Evolutionary conservation across 1,284 basidiomycete genomes (phyloP).

Genomic region (Ceratobasidium sp.): DNA sequence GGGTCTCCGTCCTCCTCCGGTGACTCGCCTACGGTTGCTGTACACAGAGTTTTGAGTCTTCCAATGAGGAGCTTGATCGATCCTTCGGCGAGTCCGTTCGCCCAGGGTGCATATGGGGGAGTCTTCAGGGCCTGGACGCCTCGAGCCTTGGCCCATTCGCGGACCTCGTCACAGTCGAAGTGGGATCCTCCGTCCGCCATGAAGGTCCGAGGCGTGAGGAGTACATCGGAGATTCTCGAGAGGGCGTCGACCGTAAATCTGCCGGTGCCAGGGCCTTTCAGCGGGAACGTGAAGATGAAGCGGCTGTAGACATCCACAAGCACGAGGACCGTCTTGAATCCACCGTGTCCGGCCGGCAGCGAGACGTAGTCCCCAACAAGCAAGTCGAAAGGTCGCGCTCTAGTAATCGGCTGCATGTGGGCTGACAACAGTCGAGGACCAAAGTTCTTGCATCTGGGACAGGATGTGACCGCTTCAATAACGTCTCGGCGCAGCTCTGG

Average conservation of each 20-base stretch:
- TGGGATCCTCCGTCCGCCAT: constrained; percentile 54
- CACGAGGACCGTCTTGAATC: constrained; percentile 42
- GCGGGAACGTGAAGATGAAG: constrained; percentile 46
- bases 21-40: too few relatives aligned
- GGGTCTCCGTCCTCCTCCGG: too few relatives aligned
- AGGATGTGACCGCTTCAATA: too few relatives aligned
- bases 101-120: constrained; percentile 54
- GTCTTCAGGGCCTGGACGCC: constrained; percentile 44
- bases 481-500: too few relatives aligned
- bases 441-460: too few relatives aligned
- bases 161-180: constrained; percentile 51
- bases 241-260: constrained; percentile 8
- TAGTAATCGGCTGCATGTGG: constrained; percentile 18
- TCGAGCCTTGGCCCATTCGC: constrained; percentile 45
- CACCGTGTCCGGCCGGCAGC: constrained; percentile 22
- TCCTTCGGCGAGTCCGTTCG: too few relatives aligned
- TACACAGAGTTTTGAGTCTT: too few relatives aligned
- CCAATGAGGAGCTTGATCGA: too few relatives aligned
- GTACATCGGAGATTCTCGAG: background rate
- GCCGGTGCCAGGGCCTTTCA: constrained; percentile 39
- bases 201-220: constrained; percentile 47
- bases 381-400: constrained; percentile 28
- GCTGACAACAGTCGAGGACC: constrained; percentile 19
- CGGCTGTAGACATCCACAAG: constrained; percentile 47
- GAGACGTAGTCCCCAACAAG: too few relatives aligned